Evolutionary conservation across 805 yeast genomes (phyloP), one percentile per base, ranked within the genome.

Genomic region (Candida peoriensis): DNA sequence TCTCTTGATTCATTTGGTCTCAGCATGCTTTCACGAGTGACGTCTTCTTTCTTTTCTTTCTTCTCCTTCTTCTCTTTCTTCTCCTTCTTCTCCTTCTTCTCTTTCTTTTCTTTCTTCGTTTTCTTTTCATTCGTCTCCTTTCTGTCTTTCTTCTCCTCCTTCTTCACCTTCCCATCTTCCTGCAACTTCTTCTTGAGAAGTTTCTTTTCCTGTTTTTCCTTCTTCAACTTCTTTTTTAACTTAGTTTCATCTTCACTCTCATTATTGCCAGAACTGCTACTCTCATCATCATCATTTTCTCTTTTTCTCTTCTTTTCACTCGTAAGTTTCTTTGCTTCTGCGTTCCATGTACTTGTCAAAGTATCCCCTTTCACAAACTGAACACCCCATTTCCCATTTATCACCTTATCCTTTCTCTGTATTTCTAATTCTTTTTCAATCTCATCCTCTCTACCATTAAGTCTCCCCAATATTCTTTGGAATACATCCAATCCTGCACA

Each of bases 401-500:
- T 66, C 22, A 87, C 78, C 32, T 75, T 75, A 16, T 81, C 81
- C 39, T 70, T 69, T 47, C 85, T 69, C 51, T 80, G 79, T 44
- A 75, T 67, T 25, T 84, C 90, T 44, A 86, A 60, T 50, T 78
- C 89, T 40, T 74, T 64, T 37, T 64, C 63, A 18, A 83, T 72
- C 37, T 69, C 72, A 22, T 76, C 82, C 51, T 81, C 90, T 47
- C 78, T 82, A 30, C 97, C 97, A 55, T 90, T 90, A 42, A 90
- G 69, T 54, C 88, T 74, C 9, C 97, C 97, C 42, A 90, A 65
- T 30, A 90, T 74, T 47, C 94, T 72, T 63, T 90, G 98, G 55
- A 93, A 90, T 4, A 82, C 95, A 57, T 93, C 97, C 27, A 90
- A 68, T 4, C 97, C 96, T 9, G 88, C 83, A 46, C 90, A 79